phyloP scores from a whole-genome alignment of 176 grass and related monocot species.

The Triticum urartu region DNA sequence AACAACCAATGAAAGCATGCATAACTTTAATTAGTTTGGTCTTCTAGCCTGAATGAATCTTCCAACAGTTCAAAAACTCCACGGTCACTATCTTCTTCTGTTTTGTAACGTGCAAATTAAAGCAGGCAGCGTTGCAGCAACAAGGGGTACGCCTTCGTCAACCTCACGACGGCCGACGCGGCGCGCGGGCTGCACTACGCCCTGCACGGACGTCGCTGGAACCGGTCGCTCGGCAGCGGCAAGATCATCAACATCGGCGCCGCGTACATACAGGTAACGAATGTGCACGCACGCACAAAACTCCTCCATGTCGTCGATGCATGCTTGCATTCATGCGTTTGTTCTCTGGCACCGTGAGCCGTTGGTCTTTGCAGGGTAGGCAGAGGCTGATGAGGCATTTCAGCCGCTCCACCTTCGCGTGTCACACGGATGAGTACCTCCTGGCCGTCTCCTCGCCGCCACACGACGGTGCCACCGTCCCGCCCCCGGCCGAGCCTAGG shows the following conservation, averaged over 20 bases:
- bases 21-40: too few relatives aligned
- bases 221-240: constrained; percentile 12
- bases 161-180: constrained; percentile 52
- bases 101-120: too few relatives aligned
- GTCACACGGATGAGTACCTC: constrained; percentile 43
- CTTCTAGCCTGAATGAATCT: too few relatives aligned
- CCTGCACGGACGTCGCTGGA: constrained; percentile 43
- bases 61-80: too few relatives aligned
- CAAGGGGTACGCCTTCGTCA: constrained; percentile 69
- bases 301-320: too few relatives aligned
- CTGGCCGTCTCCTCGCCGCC: constrained; percentile 54
- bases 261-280: constrained; percentile 55
- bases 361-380: constrained; percentile 35
- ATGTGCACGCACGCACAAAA: background rate
- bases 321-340: background rate
- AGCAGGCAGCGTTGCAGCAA: constrained; percentile 39
- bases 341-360: background rate
- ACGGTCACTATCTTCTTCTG: background rate
- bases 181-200: constrained; percentile 11
- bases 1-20: too few relatives aligned
- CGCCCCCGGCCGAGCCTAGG: background rate
- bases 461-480: constrained; percentile 34
- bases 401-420: constrained; percentile 25
- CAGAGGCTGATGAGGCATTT: constrained; percentile 31
- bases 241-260: constrained; percentile 43